These are phyloP conservation scores for Aspergillus avenaceus DNA, from an alignment of 495 filamentous ascomycete species.

Conservation along the genomic window DNA sequence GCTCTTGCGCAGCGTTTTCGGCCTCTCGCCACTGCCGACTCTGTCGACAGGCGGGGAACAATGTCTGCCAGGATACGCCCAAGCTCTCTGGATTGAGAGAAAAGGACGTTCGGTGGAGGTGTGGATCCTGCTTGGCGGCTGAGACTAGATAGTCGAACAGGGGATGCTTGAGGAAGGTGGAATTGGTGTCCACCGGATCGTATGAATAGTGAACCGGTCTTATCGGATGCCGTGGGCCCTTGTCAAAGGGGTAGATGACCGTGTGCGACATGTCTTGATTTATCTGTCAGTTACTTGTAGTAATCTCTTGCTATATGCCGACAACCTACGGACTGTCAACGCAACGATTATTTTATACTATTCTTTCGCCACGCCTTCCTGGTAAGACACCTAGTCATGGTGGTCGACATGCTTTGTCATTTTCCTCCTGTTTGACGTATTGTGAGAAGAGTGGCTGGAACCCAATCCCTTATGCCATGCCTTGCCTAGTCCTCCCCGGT, in stretches of 20 bases:
- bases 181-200: neutral
- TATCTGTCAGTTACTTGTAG: no score
- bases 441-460: no score
- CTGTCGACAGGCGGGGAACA: neutral
- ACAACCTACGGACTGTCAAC: no score
- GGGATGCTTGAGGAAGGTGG: neutral
- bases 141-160: neutral
- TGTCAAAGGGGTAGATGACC: neutral
- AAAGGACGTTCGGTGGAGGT: neutral
- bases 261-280: neutral
- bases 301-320: no score
- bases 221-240: neutral
- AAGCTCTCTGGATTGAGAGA: neutral
- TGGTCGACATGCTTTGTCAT: no score
- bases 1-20: neutral
- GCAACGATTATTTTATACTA: no score
- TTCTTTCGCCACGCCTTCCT: no score
- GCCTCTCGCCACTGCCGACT: neutral
- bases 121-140: neutral
- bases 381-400: no score
- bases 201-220: neutral
- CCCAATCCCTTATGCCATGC: no score
- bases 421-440: no score
- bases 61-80: neutral
- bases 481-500: no score